Base-by-base conservation (phyloP, 345 rosid species). In the Syzygium jambos region DNA sequence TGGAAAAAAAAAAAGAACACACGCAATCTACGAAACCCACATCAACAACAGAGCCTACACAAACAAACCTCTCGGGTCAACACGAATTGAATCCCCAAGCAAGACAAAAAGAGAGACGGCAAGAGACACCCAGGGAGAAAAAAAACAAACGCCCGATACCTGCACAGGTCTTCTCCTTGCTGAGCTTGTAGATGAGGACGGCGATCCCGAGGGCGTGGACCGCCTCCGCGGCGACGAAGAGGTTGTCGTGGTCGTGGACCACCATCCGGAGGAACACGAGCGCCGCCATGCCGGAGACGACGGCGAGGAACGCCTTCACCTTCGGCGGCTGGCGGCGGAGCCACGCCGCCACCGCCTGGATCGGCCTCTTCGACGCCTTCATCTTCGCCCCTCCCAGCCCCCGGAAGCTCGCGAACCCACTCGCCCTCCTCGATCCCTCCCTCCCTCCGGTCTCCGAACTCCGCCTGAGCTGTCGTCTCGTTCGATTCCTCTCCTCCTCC, bases 191-290 rank as follows among this genome's bases (percentile, higher is more conserved):
- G 52, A 97, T 95, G 63, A 97, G 99, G 54, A 97, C 95, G 85
- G 91, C 91, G 93, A 95, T 97, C 22, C 99, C 98, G 22, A 96
- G 61, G 85, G 98, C 94, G 68, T 96, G 99, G 68, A 95, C 98
- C 86, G 97, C 95, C 90, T 97, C 98, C 14, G 99, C 95, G 51
- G 96, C 96, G 61, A 97, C 97, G 82, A 95, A 97, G 80, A 97
- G 97, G 90, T 94, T 97, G 88, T 96, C 96, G 91, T 97, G 98
- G 89, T 95, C 99, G 84, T 96, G 93, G 12, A 97, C 98, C 87
- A 96, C 94, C 93, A 93, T 87, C 87, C 95, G 95, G 12, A 97
- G 90, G 86, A 97, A 85, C 17, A 96, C 94, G 9, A 96, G 93
- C n/a, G 95, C 93, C 34, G 93, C 90, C 91, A 97, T 90, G 86